Evolutionary conservation across 768 basidiomycete genomes (phyloP).

Genomic region (Myochromella boudieri): DNA sequence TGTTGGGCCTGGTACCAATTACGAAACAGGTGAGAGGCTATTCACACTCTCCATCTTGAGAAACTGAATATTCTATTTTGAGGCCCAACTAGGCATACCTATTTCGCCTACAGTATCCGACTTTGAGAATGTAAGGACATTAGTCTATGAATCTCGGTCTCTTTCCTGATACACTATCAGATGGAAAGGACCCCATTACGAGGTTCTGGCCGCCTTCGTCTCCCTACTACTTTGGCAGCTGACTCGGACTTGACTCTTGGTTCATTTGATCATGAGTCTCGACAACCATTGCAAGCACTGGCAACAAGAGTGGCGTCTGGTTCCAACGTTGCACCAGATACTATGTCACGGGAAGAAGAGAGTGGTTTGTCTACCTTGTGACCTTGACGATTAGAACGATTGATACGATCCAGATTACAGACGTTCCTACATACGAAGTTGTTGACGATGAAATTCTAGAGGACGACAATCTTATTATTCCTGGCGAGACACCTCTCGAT

Average conservation of each 20-base stretch:
- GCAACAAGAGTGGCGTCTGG: conserved; percentile 7
- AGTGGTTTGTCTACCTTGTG: not conserved
- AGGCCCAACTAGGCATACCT: not conserved
- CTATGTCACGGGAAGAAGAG: not conserved
- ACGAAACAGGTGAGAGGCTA: not conserved
- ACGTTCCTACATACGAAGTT: conserved; percentile 14
- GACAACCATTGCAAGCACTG: not conserved
- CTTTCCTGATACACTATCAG: not conserved
- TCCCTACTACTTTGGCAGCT: conserved; percentile 15
- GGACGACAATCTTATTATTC: conserved; percentile 38
- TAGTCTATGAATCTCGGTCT: not conserved
- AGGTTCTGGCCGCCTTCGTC: conserved; percentile 15
- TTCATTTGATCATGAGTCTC: not conserved
- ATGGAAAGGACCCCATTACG: not conserved
- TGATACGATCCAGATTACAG: conserved; percentile 4
- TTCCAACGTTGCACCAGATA: conserved; percentile 16
- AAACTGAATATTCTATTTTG: not conserved
- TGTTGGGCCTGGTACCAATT: not conserved
- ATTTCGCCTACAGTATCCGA: conserved; percentile 21
- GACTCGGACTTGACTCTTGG: not conserved
- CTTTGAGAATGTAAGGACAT: conserved; percentile 10
- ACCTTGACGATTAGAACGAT: not conserved
- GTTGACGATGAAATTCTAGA: conserved; percentile 36
- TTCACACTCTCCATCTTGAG: not conserved
- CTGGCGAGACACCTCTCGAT: conserved; percentile 36